These are phyloP conservation scores for Poa annua DNA, from an alignment of 176 grass and related monocot genomes.

Conservation along the genomic window DNA sequence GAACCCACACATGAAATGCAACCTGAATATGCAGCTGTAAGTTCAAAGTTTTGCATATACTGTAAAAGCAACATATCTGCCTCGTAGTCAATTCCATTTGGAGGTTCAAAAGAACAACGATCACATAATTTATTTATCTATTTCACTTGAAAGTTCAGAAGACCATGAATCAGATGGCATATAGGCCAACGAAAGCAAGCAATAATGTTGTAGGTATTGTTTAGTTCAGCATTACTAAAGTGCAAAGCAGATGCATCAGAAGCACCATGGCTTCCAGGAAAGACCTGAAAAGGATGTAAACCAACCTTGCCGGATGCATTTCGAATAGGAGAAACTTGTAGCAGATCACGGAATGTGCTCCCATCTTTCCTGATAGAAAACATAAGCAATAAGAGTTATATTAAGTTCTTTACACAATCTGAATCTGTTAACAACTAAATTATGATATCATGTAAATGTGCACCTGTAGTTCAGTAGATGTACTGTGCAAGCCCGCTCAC, in stretches of 20 bases:
- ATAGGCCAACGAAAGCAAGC: not conserved
- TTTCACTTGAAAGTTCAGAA: not conserved
- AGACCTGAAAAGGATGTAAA: slow-evolving; percentile 32
- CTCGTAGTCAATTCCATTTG: not conserved
- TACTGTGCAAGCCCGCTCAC: slow-evolving; percentile 68
- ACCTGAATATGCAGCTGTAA: slow-evolving; percentile 51
- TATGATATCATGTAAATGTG: not conserved
- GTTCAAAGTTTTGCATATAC: not conserved
- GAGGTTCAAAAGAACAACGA: not conserved
- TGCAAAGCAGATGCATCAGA: slow-evolving; percentile 18
- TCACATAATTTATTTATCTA: not conserved
- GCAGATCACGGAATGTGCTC: slow-evolving; percentile 72
- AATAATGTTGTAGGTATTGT: not conserved
- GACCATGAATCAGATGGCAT: not conserved
- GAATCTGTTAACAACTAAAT: slow-evolving; percentile 8
- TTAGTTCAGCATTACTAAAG: slow-evolving; percentile 15
- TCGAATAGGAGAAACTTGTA: slow-evolving; percentile 90
- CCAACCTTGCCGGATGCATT: slow-evolving; percentile 90
- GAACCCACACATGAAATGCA: slow-evolving; percentile 78
- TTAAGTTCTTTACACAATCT: slow-evolving; percentile 26
- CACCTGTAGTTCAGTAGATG: slow-evolving; percentile 86
- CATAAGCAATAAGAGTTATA: slow-evolving; percentile 19
- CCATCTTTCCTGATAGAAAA: slow-evolving; percentile 82
- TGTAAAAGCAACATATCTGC: not conserved
- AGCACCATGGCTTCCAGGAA: slow-evolving; percentile 22